phyloP scores from a whole-genome alignment of 2,329 filamentous ascomycete genomes.

The Fusarium hostae region DNA sequence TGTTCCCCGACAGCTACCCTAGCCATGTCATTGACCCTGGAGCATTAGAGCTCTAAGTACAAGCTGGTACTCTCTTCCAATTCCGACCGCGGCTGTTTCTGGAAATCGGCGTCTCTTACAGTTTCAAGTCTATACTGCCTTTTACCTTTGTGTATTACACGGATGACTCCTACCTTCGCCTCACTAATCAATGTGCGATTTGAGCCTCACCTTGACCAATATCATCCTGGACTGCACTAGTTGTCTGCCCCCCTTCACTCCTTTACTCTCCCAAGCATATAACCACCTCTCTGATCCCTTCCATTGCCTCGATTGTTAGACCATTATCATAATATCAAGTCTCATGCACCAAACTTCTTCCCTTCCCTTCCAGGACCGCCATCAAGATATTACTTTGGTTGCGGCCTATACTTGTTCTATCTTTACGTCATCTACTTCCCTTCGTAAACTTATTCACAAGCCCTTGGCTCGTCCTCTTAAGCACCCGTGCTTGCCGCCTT shows the following conservation, averaged over 20 bases:
- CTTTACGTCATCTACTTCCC: background rate
- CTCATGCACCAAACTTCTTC: constrained; percentile 29
- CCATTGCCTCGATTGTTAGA: background rate
- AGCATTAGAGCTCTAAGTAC: constrained; percentile 41
- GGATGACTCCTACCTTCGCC: constrained; percentile 40
- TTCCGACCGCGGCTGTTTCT: constrained; percentile 15
- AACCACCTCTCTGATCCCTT: constrained; percentile 15
- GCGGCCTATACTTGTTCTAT: constrained; percentile 27
- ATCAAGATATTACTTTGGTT: constrained; percentile 30
- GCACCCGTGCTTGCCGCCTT: constrained; percentile 11
- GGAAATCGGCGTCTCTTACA: constrained; percentile 13
- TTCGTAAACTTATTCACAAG: constrained; percentile 8
- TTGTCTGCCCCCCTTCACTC: constrained; percentile 9
- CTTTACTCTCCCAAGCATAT: constrained; percentile 25
- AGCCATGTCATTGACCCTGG: constrained; percentile 29
- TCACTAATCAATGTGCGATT: constrained; percentile 46
- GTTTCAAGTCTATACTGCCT: constrained; percentile 38
- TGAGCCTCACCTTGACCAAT: constrained; percentile 42
- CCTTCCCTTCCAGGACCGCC: constrained; percentile 27
- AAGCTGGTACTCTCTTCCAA: constrained; percentile 29
- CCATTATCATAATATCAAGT: constrained; percentile 16
- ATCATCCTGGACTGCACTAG: constrained; percentile 20
- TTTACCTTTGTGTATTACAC: constrained; percentile 34
- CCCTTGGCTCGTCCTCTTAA: constrained; percentile 26
- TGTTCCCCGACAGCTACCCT: constrained; percentile 31